These are phyloP conservation scores for Xenoacremonium recifei DNA, from an alignment of 2,329 filamentous ascomycete species.

Conservation along the genomic window DNA sequence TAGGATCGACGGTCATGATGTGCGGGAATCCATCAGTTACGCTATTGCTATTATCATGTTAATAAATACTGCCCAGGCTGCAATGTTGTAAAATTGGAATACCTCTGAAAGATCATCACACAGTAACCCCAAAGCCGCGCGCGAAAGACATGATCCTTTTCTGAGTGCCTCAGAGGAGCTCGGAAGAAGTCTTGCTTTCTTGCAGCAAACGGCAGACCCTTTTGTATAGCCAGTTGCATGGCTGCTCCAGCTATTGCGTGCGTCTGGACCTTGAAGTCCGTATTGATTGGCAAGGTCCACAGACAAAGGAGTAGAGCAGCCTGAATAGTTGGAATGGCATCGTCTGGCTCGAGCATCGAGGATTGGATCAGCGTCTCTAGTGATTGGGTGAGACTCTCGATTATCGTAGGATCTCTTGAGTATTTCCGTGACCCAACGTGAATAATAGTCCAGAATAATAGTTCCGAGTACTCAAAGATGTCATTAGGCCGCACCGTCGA, in stretches of 20 bases:
- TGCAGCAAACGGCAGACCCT: not conserved
- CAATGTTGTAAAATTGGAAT: not conserved
- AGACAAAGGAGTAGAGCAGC: not conserved
- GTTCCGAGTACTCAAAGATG: not conserved
- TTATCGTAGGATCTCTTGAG: not conserved
- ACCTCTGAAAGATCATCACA: not conserved
- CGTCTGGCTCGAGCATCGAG: not conserved
- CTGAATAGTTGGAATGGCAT: not conserved
- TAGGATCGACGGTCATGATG: not conserved
- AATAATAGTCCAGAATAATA: not conserved
- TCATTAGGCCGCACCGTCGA: not conserved
- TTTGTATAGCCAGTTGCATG: not conserved
- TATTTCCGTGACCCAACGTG: not conserved
- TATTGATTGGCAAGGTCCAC: not conserved
- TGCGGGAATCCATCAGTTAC: not conserved
- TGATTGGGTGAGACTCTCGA: not conserved
- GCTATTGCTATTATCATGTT: not conserved
- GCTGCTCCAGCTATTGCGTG: not conserved
- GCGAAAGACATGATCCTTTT: not conserved
- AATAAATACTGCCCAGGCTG: not conserved
- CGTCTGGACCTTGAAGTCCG: not conserved
- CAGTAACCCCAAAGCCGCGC: not conserved
- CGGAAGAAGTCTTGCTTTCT: not conserved
- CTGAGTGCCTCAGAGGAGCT: not conserved
- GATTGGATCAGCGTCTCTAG: not conserved